A percentile compares a stretch with the other conserved stretches of the same genome.
Evolutionary conservation across 1,284 basidiomycete genomes (phyloP).

Genomic region (Sphagnurus paluster): DNA sequence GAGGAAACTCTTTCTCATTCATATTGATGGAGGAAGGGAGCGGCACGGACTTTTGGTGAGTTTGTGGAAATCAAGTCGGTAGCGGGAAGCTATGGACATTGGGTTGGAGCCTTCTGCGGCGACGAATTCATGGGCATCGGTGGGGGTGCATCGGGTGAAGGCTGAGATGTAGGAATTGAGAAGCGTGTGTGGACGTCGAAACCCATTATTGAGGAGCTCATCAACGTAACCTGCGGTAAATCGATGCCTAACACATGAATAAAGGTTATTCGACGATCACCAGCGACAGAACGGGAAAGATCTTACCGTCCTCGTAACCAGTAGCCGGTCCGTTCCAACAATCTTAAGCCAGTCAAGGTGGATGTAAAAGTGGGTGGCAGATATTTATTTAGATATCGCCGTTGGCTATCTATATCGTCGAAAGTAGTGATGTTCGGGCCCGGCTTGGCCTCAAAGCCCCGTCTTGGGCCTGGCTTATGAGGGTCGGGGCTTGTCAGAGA

Average conservation of each 20-base stretch:
- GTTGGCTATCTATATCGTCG: slow-evolving; percentile 29
- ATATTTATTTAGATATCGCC: slow-evolving; percentile 33
- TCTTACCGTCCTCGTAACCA: slow-evolving; percentile 42
- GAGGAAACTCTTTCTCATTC: no score
- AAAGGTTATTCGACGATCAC: background rate
- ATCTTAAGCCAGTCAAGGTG: slow-evolving; percentile 26
- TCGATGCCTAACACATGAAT: slow-evolving; percentile 31
- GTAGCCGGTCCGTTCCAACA: slow-evolving; percentile 37
- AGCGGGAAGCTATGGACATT: slow-evolving; percentile 33
- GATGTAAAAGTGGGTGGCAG: slow-evolving; percentile 29
- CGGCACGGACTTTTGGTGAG: slow-evolving; percentile 34
- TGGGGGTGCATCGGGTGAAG: slow-evolving; percentile 36
- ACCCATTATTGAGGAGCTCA: slow-evolving; percentile 35
- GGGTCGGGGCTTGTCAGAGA: no score
- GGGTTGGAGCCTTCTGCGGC: slow-evolving; percentile 25
- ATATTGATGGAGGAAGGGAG: background rate
- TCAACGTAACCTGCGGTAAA: slow-evolving; percentile 40
- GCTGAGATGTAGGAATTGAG: slow-evolving; percentile 37
- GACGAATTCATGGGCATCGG: slow-evolving; percentile 32
- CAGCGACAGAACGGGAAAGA: background rate
- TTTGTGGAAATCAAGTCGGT: slow-evolving; percentile 38
- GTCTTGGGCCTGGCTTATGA: no score
- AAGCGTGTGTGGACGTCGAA: slow-evolving; percentile 34
- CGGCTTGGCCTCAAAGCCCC: no score
- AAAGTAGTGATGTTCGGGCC: slow-evolving; percentile 42